Evolutionary conservation across 2,329 filamentous ascomycete genomes (phyloP).

Genomic region (Stachybotrys elegans): DNA sequence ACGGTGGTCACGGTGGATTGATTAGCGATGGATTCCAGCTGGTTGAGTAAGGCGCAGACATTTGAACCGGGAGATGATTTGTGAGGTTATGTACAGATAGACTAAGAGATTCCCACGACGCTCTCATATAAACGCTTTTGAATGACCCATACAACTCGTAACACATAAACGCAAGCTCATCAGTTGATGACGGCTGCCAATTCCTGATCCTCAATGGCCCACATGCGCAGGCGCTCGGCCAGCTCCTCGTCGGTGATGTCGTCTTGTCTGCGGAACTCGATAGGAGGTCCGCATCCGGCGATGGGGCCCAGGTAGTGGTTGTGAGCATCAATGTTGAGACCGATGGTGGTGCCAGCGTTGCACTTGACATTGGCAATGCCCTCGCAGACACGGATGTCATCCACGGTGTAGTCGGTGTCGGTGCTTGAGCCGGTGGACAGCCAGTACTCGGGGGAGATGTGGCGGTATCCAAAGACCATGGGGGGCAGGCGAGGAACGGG

Average conservation of each 20-base stretch:
- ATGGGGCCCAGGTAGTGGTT: conserved; percentile 42
- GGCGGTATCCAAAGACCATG: conserved; percentile 54
- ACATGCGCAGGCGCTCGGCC: conserved; percentile 29
- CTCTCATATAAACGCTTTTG: too few relatives aligned
- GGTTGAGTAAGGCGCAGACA: too few relatives aligned
- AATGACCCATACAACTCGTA: too few relatives aligned
- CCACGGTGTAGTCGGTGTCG: conserved; percentile 29
- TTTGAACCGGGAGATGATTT: too few relatives aligned
- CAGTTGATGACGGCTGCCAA: conserved; percentile 16
- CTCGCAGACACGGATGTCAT: conserved; percentile 40
- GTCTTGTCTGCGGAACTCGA: conserved; percentile 20
- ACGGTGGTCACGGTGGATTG: too few relatives aligned
- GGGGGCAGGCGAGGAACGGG: conserved; percentile 65
- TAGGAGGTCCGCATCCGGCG: conserved; percentile 27
- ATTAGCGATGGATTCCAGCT: too few relatives aligned
- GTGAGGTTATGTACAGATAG: too few relatives aligned
- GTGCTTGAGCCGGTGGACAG: conserved; percentile 32
- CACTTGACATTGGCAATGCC: conserved; percentile 43
- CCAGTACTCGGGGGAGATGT: conserved; percentile 68
- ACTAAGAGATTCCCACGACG: too few relatives aligned
- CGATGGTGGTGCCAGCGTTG: conserved; percentile 41
- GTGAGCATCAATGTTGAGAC: conserved; percentile 41
- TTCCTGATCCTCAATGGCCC: conserved; percentile 27
- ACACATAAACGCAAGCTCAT: too few relatives aligned
- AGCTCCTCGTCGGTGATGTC: conserved; percentile 28